These are phyloP conservation scores for Orbilia ellipsospora DNA, from an alignment of 2,329 filamentous ascomycete genomes.

Conservation along the genomic window DNA sequence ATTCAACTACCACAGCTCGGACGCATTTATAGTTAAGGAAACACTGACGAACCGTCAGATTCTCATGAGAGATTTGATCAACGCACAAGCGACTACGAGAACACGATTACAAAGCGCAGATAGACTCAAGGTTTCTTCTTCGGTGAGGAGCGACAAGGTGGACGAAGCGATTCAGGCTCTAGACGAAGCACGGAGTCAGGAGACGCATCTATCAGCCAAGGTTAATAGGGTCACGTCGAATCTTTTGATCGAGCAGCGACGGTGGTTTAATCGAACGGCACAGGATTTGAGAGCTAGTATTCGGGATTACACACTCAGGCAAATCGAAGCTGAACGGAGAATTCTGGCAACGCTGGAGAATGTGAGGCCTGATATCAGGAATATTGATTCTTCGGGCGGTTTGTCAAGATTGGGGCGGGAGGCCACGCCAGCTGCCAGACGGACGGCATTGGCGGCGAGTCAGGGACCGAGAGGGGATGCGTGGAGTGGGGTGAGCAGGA, in stretches of 20 bases:
- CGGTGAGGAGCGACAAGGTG: slow-evolving; percentile 91
- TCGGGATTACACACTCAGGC: slow-evolving; percentile 89
- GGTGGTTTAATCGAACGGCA: slow-evolving; percentile 88
- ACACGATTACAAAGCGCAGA: slow-evolving; percentile 87
- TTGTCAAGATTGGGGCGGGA: slow-evolving; percentile 90
- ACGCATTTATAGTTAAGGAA: slow-evolving; percentile 98
- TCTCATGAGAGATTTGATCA: slow-evolving; percentile 88
- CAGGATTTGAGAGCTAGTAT: slow-evolving; percentile 85
- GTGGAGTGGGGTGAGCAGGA: slow-evolving; percentile 92
- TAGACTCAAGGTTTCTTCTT: slow-evolving; percentile 85
- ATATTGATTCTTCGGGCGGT: slow-evolving; percentile 90
- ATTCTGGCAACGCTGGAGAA: slow-evolving; percentile 92
- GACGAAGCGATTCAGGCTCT: slow-evolving; percentile 94
- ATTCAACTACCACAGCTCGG: slow-evolving; percentile 91
- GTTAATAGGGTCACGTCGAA: slow-evolving; percentile 90
- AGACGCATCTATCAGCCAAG: slow-evolving; percentile 84
- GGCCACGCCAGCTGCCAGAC: slow-evolving; percentile 78
- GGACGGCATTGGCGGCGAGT: slow-evolving; percentile 81
- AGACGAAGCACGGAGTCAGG: slow-evolving; percentile 85
- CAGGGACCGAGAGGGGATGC: slow-evolving; percentile 98
- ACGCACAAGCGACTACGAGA: slow-evolving; percentile 86
- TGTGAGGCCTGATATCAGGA: slow-evolving; percentile 89
- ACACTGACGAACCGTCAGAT: slow-evolving; percentile 98
- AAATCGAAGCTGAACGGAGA: slow-evolving; percentile 94
- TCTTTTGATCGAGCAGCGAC: slow-evolving; percentile 85